Percentiles rank a stretch among this genome's conserved stretches.
Conservation (phyloP, 176 grass and related monocot genomes). For the Triticum dicoccoides region DNA sequence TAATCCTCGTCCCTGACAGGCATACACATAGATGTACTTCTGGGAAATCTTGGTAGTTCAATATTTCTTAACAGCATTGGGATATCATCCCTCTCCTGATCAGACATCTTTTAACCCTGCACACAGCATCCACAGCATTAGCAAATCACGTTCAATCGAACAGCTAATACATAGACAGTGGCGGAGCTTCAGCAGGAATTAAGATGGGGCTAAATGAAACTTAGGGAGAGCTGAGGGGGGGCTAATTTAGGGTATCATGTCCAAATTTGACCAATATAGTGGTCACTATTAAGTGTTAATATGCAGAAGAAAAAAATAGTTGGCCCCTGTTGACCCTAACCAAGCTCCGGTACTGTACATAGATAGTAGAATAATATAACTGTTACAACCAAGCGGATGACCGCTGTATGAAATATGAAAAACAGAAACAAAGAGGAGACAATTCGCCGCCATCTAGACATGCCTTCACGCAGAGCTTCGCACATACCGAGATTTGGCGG, state of each 20-base stretch:
- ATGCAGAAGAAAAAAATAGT: too few relatives aligned
- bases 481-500: not conserved
- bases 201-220: too few relatives aligned
- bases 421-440: not conserved
- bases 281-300: too few relatives aligned
- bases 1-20: constrained; percentile 54
- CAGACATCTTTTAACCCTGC: constrained; percentile 64
- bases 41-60: constrained; percentile 62
- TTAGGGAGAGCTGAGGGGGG: too few relatives aligned
- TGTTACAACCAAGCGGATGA: not conserved
- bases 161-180: not conserved
- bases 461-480: not conserved
- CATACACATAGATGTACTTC: constrained; percentile 90
- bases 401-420: not conserved
- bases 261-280: too few relatives aligned
- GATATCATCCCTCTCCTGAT: constrained; percentile 64
- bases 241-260: too few relatives aligned
- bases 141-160: not conserved
- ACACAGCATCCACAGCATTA: not conserved
- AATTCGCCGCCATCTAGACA: not conserved
- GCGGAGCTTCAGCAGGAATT: too few relatives aligned
- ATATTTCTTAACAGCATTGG: constrained; percentile 67
- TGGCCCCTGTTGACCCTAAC: too few relatives aligned
- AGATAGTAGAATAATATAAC: not conserved
- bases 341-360: too few relatives aligned